Percentiles rank a stretch among this genome's conserved stretches.
Evolutionary conservation across 2,329 filamentous ascomycete genomes (phyloP).

Genomic region (Clonostachys rosea): DNA sequence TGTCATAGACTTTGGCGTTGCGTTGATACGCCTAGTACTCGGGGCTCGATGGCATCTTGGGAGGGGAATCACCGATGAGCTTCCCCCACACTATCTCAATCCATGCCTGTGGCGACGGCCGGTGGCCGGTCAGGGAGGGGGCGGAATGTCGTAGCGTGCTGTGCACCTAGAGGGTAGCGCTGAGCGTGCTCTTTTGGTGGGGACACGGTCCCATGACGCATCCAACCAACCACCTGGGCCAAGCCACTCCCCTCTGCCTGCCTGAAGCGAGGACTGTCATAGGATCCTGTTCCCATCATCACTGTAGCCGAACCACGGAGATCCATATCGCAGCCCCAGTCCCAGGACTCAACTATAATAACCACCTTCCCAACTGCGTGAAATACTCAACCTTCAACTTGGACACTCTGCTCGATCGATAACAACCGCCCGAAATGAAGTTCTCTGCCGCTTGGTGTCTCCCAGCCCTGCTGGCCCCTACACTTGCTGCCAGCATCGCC

Average conservation of each 20-base stretch:
- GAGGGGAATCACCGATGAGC: too few species aligned
- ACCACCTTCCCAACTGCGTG: neutral
- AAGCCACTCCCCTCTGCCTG: neutral
- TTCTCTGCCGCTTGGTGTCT: constrained; percentile 17
- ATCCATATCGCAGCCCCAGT: neutral
- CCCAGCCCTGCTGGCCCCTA: constrained; percentile 37
- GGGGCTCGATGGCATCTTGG: too few species aligned
- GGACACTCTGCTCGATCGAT: too few species aligned
- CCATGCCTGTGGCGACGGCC: neutral
- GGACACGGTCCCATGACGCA: constrained; percentile 28
- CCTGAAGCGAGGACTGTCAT: neutral
- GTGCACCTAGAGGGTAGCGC: too few species aligned
- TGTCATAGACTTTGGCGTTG: too few species aligned
- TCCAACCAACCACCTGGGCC: constrained; percentile 9
- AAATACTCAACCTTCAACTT: too few species aligned
- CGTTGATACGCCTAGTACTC: too few species aligned
- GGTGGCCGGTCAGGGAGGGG: constrained; percentile 13
- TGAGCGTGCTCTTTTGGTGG: neutral
- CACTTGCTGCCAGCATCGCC: constrained; percentile 36
- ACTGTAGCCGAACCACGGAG: neutral
- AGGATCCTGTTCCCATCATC: neutral
- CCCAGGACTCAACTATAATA: neutral
- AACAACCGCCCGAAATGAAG: too few species aligned
- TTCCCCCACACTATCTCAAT: too few species aligned
- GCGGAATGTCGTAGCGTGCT: too few species aligned